Conservation (phyloP, 1,284 basidiomycete genomes). For the Marasmius fiardii region DNA sequence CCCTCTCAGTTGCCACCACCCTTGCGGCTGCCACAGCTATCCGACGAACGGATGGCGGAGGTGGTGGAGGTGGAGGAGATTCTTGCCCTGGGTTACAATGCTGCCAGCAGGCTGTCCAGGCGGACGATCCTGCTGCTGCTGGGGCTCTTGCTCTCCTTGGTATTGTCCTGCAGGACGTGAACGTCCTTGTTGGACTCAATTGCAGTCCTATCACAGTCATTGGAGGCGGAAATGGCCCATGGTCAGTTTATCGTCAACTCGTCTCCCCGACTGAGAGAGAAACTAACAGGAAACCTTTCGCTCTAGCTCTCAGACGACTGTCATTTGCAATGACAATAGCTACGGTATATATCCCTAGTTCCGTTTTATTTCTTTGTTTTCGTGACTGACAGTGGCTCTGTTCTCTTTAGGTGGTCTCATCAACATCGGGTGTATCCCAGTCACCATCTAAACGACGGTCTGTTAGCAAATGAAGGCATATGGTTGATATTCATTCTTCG, state of each 20-base stretch:
- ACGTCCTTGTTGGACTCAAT: constrained; percentile 6
- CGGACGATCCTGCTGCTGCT: background rate
- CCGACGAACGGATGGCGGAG: constrained; percentile 2
- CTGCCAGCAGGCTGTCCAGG: constrained; percentile 8
- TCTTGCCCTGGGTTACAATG: constrained; percentile 4
- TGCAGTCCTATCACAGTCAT: constrained; percentile 10
- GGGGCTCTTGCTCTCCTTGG: constrained; percentile 6
- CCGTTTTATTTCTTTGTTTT: background rate
- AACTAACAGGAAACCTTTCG: background rate
- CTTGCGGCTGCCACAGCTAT: constrained; percentile 15
- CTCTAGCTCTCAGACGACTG: constrained; percentile 3
- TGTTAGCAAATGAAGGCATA: no score
- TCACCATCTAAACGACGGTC: background rate
- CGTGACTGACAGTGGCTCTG: no score
- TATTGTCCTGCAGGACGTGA: constrained; percentile 9
- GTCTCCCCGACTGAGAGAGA: background rate
- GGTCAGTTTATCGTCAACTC: background rate
- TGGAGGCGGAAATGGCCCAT: constrained; percentile 5
- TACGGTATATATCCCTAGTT: background rate
- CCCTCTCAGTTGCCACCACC: constrained; percentile 6
- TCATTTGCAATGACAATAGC: constrained; percentile 8
- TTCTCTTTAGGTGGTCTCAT: constrained; percentile 3
- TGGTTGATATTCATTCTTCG: no score
- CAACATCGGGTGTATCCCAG: background rate
- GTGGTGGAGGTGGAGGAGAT: constrained; percentile 1